Percentiles rank a stretch among this genome's conserved stretches.
Conservation (phyloP, 805 yeast genomes). For the Barnettozyma siamensis region DNA sequence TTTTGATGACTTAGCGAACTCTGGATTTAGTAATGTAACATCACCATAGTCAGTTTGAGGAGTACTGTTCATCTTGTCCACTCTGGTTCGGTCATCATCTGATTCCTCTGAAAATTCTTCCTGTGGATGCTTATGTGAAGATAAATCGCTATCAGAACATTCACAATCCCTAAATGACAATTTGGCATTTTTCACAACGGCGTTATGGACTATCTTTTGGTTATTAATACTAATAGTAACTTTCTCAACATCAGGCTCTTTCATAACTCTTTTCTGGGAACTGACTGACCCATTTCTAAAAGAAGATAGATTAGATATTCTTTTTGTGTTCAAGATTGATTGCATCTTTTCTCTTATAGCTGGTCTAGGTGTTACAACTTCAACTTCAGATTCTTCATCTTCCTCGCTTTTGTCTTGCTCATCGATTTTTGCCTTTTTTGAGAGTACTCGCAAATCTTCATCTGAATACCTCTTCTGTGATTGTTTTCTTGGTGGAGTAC, state of each 20-base stretch:
- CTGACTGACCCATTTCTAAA: slow-evolving; percentile 7
- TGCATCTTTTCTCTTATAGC: neutral
- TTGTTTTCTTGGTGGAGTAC: too few species aligned
- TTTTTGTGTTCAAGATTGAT: slow-evolving; percentile 4
- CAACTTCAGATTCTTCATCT: neutral
- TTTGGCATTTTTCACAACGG: slow-evolving; percentile 13
- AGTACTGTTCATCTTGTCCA: neutral
- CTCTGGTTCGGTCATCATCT: neutral
- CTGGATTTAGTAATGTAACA: neutral
- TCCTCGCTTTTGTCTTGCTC: too few species aligned
- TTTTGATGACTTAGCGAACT: neutral
- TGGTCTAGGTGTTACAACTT: neutral
- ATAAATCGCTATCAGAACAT: neutral
- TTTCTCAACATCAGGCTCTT: slow-evolving; percentile 1
- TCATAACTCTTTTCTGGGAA: neutral
- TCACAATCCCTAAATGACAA: slow-evolving; percentile 17
- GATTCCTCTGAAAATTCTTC: neutral
- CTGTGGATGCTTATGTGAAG: neutral
- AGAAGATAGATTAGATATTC: slow-evolving; percentile 10
- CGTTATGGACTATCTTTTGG: slow-evolving; percentile 17
- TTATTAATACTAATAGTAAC: slow-evolving; percentile 23
- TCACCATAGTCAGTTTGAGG: slow-evolving; percentile 6
- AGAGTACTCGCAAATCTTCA: too few species aligned
- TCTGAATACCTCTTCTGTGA: too few species aligned
- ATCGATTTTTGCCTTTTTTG: too few species aligned